Percentiles rank a stretch among this genome's conserved stretches.
phyloP scores from a whole-genome alignment of 2,329 filamentous ascomycete genomes.

The Ophiocordyceps australis region DNA sequence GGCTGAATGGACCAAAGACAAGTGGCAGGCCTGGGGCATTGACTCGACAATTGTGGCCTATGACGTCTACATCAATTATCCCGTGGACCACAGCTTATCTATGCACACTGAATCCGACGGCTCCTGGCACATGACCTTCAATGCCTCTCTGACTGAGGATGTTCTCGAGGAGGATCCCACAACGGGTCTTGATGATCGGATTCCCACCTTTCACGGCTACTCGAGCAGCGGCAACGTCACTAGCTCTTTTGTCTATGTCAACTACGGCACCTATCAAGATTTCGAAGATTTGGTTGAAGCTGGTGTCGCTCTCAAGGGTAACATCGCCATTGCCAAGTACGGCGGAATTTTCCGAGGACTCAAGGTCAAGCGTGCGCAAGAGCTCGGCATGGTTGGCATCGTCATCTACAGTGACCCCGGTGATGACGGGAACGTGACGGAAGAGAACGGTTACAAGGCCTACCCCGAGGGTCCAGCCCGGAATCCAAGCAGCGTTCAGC shows the following conservation, averaged over 20 bases:
- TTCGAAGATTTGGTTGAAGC: conserved; percentile 65
- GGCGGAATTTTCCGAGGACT: conserved; percentile 75
- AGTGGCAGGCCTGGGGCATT: conserved; percentile 56
- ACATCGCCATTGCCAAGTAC: conserved; percentile 77
- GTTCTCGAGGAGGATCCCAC: conserved; percentile 70
- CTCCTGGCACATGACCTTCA: conserved; percentile 48
- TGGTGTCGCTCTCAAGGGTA: conserved; percentile 60
- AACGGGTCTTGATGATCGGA: conserved; percentile 47
- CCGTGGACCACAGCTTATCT: conserved; percentile 49
- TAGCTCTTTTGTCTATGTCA: conserved; percentile 70
- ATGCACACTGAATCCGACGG: conserved; percentile 30
- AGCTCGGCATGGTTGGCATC: conserved; percentile 73
- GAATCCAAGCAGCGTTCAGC: conserved; percentile 75
- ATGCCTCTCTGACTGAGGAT: conserved; percentile 71
- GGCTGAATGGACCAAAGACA: conserved; percentile 58
- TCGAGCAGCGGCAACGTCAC: conserved; percentile 87
- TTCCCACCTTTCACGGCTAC: conserved; percentile 91
- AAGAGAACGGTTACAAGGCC: conserved; percentile 57
- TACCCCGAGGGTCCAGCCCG: conserved; percentile 81
- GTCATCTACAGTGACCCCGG: conserved; percentile 80
- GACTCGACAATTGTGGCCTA: conserved; percentile 47
- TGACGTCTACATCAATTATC: conserved; percentile 65
- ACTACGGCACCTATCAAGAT: conserved; percentile 76
- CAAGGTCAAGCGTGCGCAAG: conserved; percentile 83
- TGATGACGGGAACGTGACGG: conserved; percentile 68